Base-by-base conservation (phyloP, 1,139 yeast species). In the Zygoascus sp. region DNA sequence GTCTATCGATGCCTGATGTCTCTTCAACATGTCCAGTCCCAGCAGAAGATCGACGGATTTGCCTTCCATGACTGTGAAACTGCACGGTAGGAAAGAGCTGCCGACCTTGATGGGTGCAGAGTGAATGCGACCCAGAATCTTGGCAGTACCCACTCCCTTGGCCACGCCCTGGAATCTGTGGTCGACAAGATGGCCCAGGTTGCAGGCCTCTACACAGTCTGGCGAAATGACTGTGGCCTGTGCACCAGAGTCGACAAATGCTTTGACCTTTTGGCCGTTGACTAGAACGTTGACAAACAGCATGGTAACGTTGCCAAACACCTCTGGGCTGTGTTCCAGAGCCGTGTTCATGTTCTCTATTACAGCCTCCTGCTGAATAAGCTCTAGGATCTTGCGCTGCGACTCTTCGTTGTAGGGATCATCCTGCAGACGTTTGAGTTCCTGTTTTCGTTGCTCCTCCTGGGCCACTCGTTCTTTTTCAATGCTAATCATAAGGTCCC, bases 161-260 rank as follows among this genome's bases (percentile, higher is more conserved):
- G 96, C 97, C 57, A 81, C 80, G 20, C 96, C 96, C 43, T 73
- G 73, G 64, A 83, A 88, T 52, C 97, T 72, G 51, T 69, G 79
- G 62, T 92, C 99, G n/a, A 92, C 80, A 47, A 89, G 69, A 55
- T 84, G 79, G 20, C 80, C 69, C 38, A 92, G 68, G 0, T 87
- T 86, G 47, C 92, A 79, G 49, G 72, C 70, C 53, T 83, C 84
- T 0, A 95, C 96, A 55, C 92, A 72, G 38, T 71, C 68, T 1
- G 95, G 85, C 17, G 89, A 80, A 63, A 83, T 83, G 44, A 90
- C 83, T 0, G 98, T 89, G 37, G 80, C 74, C 64, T 89, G 97
- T 0, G 99, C 98, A 1, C 99, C 98, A 0, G 97, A 81, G 63
- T 92, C 99, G 9, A 92, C 95, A 70, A 92, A 87, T 0, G 97